Evolutionary conservation across 805 yeast genomes (phyloP), one percentile per base, ranked within the genome.

Genomic region (Sporopachydermia quercuum): DNA sequence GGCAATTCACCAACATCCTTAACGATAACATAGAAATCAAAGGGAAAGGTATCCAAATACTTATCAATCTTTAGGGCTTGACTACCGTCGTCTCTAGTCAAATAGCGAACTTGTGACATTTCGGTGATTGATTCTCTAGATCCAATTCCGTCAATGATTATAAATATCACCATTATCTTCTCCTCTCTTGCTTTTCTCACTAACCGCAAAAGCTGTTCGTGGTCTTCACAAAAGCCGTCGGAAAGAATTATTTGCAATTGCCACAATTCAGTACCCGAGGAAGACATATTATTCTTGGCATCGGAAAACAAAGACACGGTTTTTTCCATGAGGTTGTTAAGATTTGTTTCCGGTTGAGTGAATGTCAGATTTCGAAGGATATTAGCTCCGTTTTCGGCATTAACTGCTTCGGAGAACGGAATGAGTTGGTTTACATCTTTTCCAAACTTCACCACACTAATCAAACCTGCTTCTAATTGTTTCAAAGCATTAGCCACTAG

Each of bases 191-290:
- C 97, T 47, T 74, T 74, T 50, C 98, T 77, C 3, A 89, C 96
- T 49, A 91, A 67, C 46, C 89, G 68, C 47, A 81, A 76, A 38
- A 91, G 66, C 0, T 80, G 74, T 19, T 70, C 86, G 56, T 91
- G 98, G 56, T 87, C 93, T 58, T 91, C 99, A 55, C 96, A 86
- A 37, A 91, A 84, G 60, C 99, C 99, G 62, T 91, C 99, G 1
- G 96, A 85, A 19, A 91, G 69, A 43, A 91, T 80, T 42, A 91
- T 85, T 56, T 93, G 85, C 47, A 91, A 66, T 60, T 85, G 95
- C 96, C 97, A 91, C 54, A 84, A 67, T 45, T 84, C 95, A 4
- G 35, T 43, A 34, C 63, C 52, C 47, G 58, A 61, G 8, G 64
- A 58, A 0, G 65, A 53, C 19, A 63, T 56, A 27, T 63, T 49